Conservation (phyloP, 73 alveolate species). For the Blepharisma stoltei region DNA sequence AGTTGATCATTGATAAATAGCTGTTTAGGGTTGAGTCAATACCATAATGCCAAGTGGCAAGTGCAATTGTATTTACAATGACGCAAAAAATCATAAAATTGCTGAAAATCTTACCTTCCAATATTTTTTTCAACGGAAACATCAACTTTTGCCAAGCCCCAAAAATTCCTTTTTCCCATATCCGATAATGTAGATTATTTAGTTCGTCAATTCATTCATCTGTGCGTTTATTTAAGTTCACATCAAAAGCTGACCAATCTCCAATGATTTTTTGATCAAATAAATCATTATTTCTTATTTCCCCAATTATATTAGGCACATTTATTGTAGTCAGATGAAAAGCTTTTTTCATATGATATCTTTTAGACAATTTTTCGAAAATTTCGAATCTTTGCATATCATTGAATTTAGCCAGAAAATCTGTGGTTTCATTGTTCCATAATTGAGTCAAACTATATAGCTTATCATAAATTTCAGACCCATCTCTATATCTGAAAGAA, state of each 20-base stretch:
- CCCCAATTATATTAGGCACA: background rate
- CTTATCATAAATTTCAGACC: too few species aligned
- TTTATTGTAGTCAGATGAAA: background rate
- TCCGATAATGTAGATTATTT: background rate
- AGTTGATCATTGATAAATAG: conserved; percentile 43
- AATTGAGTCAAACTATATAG: too few species aligned
- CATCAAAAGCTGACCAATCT: background rate
- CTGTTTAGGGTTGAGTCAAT: conserved; percentile 31
- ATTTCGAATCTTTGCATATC: background rate
- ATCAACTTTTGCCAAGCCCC: background rate
- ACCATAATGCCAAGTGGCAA: conserved; percentile 71
- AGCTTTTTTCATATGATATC: background rate
- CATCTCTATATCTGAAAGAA: too few species aligned
- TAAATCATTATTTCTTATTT: background rate
- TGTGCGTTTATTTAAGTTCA: background rate
- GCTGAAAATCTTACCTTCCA: background rate
- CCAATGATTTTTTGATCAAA: conserved; percentile 12
- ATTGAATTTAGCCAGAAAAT: too few species aligned
- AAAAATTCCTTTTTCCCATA: background rate
- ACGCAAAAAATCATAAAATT: conserved; percentile 60
- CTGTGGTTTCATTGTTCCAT: too few species aligned
- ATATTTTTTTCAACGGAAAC: background rate
- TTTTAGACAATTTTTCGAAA: background rate
- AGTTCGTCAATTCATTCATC: background rate
- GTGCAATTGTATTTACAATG: conserved; percentile 65